Evolutionary conservation across 768 basidiomycete species (phyloP).

Genomic region (Boletus subcaerulescens): DNA sequence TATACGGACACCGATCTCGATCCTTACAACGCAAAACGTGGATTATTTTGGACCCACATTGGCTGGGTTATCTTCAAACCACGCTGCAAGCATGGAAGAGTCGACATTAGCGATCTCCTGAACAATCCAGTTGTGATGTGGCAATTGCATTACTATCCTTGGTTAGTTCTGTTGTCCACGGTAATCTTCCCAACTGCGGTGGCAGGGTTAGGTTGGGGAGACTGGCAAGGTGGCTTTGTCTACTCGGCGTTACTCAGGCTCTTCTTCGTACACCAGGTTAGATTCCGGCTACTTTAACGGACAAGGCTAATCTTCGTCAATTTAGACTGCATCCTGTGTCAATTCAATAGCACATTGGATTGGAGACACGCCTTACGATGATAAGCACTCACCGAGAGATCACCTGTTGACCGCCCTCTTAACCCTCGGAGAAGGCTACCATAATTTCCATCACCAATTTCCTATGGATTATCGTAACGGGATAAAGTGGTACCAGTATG

Average conservation of each 20-base stretch:
- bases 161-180: neutral
- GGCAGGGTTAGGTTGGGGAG: constrained; percentile 3
- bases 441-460: constrained; percentile 6
- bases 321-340: neutral
- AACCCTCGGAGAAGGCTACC: constrained; percentile 2
- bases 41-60: neutral
- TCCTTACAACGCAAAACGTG: neutral
- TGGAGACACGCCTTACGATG: constrained; percentile 2
- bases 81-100: neutral
- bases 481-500: constrained; percentile 1
- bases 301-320: neutral
- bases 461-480: neutral
- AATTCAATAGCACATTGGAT: constrained; percentile 2
- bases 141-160: constrained; percentile 2
- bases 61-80: constrained; percentile 3
- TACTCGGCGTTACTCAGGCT: constrained; percentile 1
- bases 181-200: neutral
- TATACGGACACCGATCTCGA: constrained; percentile 8
- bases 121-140: constrained; percentile 1
- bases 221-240: constrained; percentile 5
- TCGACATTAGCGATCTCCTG: constrained; percentile 1
- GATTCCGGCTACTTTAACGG: too few species aligned
- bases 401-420: neutral
- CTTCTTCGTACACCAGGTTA: constrained; percentile 1
- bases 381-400: neutral